These are phyloP conservation scores for Hypoxylon fragiforme DNA, from an alignment of 495 filamentous ascomycete genomes.

Conservation along the genomic window DNA sequence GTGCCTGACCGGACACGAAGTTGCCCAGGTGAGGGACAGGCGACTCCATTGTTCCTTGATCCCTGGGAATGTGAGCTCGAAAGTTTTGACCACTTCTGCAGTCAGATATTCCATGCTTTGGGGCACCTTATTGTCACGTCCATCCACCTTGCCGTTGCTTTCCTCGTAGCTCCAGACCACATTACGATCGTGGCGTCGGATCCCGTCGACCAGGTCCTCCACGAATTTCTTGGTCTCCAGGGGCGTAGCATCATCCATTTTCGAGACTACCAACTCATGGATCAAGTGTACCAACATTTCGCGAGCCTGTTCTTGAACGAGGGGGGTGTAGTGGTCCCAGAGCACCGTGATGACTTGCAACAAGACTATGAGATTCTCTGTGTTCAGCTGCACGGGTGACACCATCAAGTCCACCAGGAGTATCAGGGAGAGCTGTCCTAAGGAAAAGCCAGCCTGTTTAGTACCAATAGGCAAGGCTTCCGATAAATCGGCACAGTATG, in stretches of 20 bases:
- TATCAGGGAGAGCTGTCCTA: slow-evolving; percentile 91
- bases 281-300: slow-evolving; percentile 99
- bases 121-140: slow-evolving; percentile 78
- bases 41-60: slow-evolving; percentile 89
- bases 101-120: slow-evolving; percentile 82
- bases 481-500: slow-evolving; percentile 85
- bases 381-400: slow-evolving; percentile 75
- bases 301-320: slow-evolving; percentile 93
- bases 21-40: slow-evolving; percentile 90
- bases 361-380: slow-evolving; percentile 78
- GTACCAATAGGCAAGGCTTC: slow-evolving; percentile 81
- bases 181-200: slow-evolving; percentile 79
- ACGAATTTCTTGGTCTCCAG: slow-evolving; percentile 69
- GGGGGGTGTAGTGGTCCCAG: slow-evolving; percentile 95
- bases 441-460: slow-evolving; percentile 86
- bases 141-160: slow-evolving; percentile 74
- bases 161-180: slow-evolving; percentile 96
- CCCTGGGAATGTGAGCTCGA: slow-evolving; percentile 80
- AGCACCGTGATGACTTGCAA: slow-evolving; percentile 90
- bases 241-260: slow-evolving; percentile 73
- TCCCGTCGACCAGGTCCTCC: slow-evolving; percentile 86
- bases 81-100: slow-evolving; percentile 77
- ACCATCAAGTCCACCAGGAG: slow-evolving; percentile 96
- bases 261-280: slow-evolving; percentile 92
- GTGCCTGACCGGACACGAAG: slow-evolving; percentile 94